These are phyloP conservation scores for Caloboletus firmus DNA, from an alignment of 1,284 basidiomycete species.

Conservation along the genomic window DNA sequence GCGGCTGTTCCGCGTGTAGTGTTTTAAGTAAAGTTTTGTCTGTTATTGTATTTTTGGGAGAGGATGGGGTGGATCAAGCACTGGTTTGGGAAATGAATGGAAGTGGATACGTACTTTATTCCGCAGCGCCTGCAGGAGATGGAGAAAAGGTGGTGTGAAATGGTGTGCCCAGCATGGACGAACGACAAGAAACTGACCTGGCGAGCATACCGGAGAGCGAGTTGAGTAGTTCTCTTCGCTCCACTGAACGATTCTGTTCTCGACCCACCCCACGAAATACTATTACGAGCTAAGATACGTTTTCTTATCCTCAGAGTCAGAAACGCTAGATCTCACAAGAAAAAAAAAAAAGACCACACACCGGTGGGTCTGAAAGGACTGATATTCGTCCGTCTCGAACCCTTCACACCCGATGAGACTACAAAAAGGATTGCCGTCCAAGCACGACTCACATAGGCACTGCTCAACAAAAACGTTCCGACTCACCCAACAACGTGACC, in stretches of 20 bases:
- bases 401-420: conserved; percentile 19
- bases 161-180: not conserved
- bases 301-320: conserved; percentile 14
- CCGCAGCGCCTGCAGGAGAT: conserved; percentile 9
- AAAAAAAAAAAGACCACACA: not conserved
- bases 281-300: conserved; percentile 19
- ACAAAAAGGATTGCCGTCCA: conserved; percentile 11
- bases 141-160: not conserved
- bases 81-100: not conserved
- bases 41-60: conserved; percentile 1
- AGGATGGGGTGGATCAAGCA: not conserved
- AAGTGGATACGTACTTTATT: conserved; percentile 12
- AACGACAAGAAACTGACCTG: not conserved
- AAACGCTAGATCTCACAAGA: not conserved
- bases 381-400: conserved; percentile 15
- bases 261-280: conserved; percentile 12
- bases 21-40: not conserved
- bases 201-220: conserved; percentile 18
- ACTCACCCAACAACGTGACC: conserved; percentile 46
- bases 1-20: conserved; percentile 33
- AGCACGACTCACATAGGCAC: not conserved
- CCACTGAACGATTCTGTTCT: conserved; percentile 8
- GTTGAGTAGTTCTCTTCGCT: conserved; percentile 9
- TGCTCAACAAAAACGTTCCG: not conserved
- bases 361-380: conserved; percentile 17